A percentile compares a stretch with the other conserved stretches of the same genome.
These are phyloP conservation scores for Sporothrix sp. DNA, from an alignment of 2,329 filamentous ascomycete genomes.

Conservation along the genomic window DNA sequence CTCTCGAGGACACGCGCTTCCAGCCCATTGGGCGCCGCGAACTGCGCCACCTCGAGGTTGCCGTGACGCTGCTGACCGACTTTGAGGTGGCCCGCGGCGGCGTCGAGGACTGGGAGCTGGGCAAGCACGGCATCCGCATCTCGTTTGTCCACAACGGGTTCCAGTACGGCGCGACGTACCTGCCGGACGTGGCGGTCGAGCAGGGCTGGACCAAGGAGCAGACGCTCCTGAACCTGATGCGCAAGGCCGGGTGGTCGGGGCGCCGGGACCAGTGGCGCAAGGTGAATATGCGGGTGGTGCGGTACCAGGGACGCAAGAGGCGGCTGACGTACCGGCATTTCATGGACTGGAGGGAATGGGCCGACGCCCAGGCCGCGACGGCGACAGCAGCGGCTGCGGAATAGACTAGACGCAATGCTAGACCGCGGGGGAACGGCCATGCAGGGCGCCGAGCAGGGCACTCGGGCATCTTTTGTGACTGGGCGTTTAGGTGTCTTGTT, in stretches of 20 bases:
- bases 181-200: slow-evolving; percentile 84
- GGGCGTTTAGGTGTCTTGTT: not conserved
- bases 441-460: not conserved
- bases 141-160: slow-evolving; percentile 66
- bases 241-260: slow-evolving; percentile 87
- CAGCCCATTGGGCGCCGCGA: slow-evolving; percentile 43
- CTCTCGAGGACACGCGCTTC: slow-evolving; percentile 55
- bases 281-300: slow-evolving; percentile 66
- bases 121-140: slow-evolving; percentile 78
- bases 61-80: slow-evolving; percentile 74
- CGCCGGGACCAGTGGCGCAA: slow-evolving; percentile 71
- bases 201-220: slow-evolving; percentile 95
- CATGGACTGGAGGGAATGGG: slow-evolving; percentile 71
- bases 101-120: slow-evolving; percentile 76
- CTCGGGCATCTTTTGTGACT: not conserved
- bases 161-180: slow-evolving; percentile 70
- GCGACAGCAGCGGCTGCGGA: not conserved
- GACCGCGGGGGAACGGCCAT: not conserved
- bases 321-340: slow-evolving; percentile 63
- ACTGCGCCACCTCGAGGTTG: slow-evolving; percentile 49
- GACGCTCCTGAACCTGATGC: slow-evolving; percentile 78
- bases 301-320: slow-evolving; percentile 79
- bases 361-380: not conserved
- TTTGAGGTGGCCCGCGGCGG: slow-evolving; percentile 63
- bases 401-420: not conserved